Conservation (phyloP, 164 flowering plant species). For the Tetrastigma voinierianum region DNA sequence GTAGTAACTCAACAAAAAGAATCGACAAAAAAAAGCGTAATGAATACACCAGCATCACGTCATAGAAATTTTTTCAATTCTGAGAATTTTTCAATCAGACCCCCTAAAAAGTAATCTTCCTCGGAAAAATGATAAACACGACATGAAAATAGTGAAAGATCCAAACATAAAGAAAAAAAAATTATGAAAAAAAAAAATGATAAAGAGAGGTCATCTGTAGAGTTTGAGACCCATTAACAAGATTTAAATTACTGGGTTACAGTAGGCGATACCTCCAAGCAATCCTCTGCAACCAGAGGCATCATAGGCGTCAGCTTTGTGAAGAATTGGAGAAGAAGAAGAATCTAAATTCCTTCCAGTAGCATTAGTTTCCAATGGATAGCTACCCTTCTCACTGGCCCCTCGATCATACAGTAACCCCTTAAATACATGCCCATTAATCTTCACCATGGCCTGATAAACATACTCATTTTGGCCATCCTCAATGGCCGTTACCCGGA, state of each 20-base stretch:
- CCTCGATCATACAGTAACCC: conserved; percentile 36
- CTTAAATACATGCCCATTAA: conserved; percentile 35
- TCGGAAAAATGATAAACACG: no score
- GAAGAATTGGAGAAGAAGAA: conserved; percentile 17
- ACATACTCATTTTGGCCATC: conserved; percentile 24
- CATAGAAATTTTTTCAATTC: no score
- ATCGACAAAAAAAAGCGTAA: no score
- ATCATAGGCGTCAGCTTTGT: conserved; percentile 3
- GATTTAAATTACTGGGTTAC: background rate
- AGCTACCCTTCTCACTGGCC: conserved; percentile 15
- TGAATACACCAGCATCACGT: no score
- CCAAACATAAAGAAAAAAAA: no score
- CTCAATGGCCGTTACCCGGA: conserved; percentile 18
- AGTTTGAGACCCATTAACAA: no score
- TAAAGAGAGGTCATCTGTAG: no score
- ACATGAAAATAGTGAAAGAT: no score
- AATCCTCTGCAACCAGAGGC: background rate
- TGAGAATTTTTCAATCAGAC: no score
- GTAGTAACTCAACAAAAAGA: no score
- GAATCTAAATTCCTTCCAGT: conserved; percentile 6
- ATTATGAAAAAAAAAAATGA: no score
- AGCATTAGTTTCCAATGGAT: conserved; percentile 10
- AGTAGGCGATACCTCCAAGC: conserved; percentile 5
- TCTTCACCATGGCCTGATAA: conserved; percentile 27
- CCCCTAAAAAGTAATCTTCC: no score